These are phyloP conservation scores for Chloris gayana DNA, from an alignment of 176 grass and related monocot genomes.

Conservation along the genomic window DNA sequence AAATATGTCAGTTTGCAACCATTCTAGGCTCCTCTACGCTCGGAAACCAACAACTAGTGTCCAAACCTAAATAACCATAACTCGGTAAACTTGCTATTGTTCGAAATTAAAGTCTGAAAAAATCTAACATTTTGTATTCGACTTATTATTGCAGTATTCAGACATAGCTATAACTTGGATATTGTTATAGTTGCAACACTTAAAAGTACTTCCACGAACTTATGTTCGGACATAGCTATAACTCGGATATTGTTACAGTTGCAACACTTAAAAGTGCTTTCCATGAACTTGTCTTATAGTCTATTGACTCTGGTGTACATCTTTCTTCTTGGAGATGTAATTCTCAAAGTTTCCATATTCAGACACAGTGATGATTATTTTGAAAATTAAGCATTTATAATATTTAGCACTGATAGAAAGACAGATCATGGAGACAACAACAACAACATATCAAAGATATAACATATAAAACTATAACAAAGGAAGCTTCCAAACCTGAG, in stretches of 20 bases:
- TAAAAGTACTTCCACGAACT: too few species aligned
- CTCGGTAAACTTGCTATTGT: background rate
- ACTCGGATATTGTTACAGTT: background rate
- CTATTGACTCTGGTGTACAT: background rate
- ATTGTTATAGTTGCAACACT: slow-evolving; percentile 6
- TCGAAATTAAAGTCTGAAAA: background rate
- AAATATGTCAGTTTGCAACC: background rate
- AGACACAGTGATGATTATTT: background rate
- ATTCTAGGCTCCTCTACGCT: slow-evolving; percentile 1
- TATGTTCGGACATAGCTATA: too few species aligned
- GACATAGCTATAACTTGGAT: background rate
- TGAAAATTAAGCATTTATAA: background rate
- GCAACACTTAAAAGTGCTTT: slow-evolving; percentile 14
- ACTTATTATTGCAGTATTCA: slow-evolving; percentile 5
- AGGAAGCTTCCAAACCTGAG: slow-evolving; percentile 59
- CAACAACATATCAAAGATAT: background rate
- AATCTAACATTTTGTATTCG: background rate
- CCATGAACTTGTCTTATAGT: background rate
- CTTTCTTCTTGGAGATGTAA: background rate
- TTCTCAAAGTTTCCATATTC: background rate
- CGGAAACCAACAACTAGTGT: background rate
- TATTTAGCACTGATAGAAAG: slow-evolving; percentile 22
- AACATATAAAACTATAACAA: slow-evolving; percentile 10
- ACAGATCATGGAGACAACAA: background rate
- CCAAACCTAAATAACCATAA: slow-evolving; percentile 4